Evolutionary conservation across 345 rosid species (phyloP).

Genomic region (Salix suchowensis): DNA sequence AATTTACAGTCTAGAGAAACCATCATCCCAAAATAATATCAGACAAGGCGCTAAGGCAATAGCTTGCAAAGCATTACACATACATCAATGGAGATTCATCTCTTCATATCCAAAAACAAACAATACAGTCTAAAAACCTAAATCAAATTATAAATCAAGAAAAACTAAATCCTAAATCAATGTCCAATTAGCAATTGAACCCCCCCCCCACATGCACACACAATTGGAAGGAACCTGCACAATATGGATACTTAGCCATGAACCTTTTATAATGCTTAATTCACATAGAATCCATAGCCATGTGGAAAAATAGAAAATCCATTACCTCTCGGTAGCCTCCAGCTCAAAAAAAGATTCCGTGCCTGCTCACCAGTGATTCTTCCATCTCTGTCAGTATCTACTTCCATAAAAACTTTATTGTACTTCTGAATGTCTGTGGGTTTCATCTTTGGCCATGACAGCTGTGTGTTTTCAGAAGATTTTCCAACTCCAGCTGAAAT

Average conservation of each 20-base stretch:
- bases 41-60: not conserved
- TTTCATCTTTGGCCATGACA: conserved; percentile 88
- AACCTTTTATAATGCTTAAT: not conserved
- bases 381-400: conserved; percentile 93
- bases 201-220: not conserved
- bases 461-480: conserved; percentile 52
- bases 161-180: not conserved
- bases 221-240: not conserved
- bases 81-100: not conserved
- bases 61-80: not conserved
- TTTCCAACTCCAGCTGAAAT: conserved; percentile 49
- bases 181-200: not conserved
- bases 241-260: not conserved
- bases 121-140: not conserved
- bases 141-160: not conserved
- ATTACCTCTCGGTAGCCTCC: conserved; percentile 97
- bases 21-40: not conserved
- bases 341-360: conserved; percentile 82
- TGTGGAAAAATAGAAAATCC: not conserved
- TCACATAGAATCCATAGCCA: not conserved
- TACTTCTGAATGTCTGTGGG: conserved; percentile 86
- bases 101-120: too few species aligned
- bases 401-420: conserved; percentile 83
- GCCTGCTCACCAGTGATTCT: conserved; percentile 94
- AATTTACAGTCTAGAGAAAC: not conserved